Conservation (phyloP, 2,329 filamentous ascomycete species). For the Trichoderma koningiopsis region DNA sequence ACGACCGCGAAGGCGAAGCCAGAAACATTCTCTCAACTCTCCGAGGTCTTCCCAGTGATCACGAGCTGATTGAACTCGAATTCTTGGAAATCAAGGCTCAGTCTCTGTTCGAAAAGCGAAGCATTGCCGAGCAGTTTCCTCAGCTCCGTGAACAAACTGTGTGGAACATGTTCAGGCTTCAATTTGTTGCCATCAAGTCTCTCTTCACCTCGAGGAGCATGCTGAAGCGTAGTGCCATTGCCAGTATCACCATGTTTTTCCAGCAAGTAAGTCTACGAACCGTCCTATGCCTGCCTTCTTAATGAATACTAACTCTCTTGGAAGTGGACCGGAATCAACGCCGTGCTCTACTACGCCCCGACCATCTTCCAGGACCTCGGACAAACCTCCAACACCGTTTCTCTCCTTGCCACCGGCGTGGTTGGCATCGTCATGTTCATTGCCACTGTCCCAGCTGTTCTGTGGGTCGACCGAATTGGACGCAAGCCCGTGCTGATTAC, state of each 20-base stretch:
- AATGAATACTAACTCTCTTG: neutral
- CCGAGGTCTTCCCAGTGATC: constrained; percentile 60
- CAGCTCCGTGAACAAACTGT: constrained; percentile 60
- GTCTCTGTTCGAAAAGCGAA: constrained; percentile 71
- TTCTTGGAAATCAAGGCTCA: constrained; percentile 84
- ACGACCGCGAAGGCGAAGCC: constrained; percentile 69
- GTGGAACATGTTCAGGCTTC: constrained; percentile 69
- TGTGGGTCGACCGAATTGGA: constrained; percentile 66
- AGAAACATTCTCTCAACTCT: constrained; percentile 64
- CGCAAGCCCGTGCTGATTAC: constrained; percentile 63
- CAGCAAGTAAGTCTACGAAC: constrained; percentile 39
- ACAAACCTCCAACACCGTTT: constrained; percentile 52
- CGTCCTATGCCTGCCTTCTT: neutral
- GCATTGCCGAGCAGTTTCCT: constrained; percentile 67
- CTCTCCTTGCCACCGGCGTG: constrained; percentile 69
- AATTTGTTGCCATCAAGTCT: constrained; percentile 80
- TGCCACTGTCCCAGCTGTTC: constrained; percentile 65
- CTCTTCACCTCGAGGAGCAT: constrained; percentile 73
- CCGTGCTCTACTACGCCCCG: constrained; percentile 69
- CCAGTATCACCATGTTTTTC: constrained; percentile 64
- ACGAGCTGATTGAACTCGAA: constrained; percentile 72
- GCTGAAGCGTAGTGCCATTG: constrained; percentile 66
- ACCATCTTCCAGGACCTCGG: constrained; percentile 70
- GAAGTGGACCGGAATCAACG: constrained; percentile 51
- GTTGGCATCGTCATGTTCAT: constrained; percentile 72